phyloP scores from a whole-genome alignment of 352 stramenopile species.

The Pythium brassicae region DNA sequence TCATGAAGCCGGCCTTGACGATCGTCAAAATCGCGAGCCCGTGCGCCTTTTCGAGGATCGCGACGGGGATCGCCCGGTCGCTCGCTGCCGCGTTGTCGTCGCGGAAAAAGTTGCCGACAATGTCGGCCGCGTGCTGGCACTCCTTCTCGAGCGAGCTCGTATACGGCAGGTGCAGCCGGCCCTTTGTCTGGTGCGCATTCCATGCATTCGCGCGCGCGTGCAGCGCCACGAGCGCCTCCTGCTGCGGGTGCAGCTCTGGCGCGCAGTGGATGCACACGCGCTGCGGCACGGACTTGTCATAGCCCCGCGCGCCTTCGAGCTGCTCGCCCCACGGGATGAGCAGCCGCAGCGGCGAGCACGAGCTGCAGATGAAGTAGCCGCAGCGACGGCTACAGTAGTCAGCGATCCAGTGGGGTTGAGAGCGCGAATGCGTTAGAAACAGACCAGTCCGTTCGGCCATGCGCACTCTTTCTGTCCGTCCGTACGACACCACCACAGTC shows the following conservation, averaged over 20 bases:
- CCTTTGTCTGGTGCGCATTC: conserved; percentile 69
- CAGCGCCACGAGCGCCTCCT: conserved; percentile 57
- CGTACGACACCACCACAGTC: too few relatives aligned
- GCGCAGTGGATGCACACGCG: conserved; percentile 80
- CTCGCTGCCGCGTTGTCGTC: conserved; percentile 54
- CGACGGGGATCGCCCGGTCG: conserved; percentile 74
- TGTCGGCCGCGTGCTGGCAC: conserved; percentile 71
- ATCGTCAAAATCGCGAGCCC: conserved; percentile 83
- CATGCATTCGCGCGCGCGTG: conserved; percentile 82
- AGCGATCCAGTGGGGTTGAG: too few relatives aligned
- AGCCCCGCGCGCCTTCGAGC: conserved; percentile 46
- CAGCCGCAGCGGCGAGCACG: conserved; percentile 69
- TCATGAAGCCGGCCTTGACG: conserved; percentile 80
- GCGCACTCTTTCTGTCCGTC: too few relatives aligned
- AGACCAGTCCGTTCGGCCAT: too few relatives aligned
- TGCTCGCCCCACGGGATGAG: conserved; percentile 71
- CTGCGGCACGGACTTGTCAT: conserved; percentile 65
- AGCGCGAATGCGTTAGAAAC: too few relatives aligned
- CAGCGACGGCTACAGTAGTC: conserved; percentile 39
- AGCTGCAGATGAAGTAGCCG: conserved; percentile 54
- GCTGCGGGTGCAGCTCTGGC: conserved; percentile 67
- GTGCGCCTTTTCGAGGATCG: conserved; percentile 78
- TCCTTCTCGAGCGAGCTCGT: conserved; percentile 72
- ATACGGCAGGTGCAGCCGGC: conserved; percentile 67
- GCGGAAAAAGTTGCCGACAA: conserved; percentile 82